These are phyloP conservation scores for Suaeda aralocaspica DNA, from an alignment of 148 eudicot species.

Conservation along the genomic window DNA sequence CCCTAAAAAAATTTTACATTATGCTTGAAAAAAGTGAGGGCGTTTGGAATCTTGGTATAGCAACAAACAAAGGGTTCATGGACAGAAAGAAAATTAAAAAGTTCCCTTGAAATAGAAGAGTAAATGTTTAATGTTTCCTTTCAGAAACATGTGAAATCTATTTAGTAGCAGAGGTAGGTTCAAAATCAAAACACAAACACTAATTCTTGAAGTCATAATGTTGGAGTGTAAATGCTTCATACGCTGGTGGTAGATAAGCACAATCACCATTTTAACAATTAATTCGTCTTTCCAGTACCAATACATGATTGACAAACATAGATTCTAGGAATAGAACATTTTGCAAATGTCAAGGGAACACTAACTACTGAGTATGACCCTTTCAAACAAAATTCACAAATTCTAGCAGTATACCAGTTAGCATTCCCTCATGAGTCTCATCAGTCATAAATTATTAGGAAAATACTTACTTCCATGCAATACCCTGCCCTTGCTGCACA, in stretches of 20 bases:
- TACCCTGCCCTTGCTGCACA: slow-evolving; percentile 95
- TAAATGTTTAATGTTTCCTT: no score
- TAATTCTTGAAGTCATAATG: neutral
- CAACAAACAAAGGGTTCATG: no score
- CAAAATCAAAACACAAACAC: neutral
- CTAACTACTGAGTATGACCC: neutral
- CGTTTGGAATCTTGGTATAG: no score
- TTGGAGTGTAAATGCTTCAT: neutral
- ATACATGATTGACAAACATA: neutral
- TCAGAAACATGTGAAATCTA: no score
- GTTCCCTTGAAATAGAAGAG: no score
- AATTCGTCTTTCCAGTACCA: neutral
- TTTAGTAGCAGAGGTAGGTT: no score
- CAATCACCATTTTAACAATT: neutral
- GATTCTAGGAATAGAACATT: neutral
- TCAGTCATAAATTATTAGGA: neutral
- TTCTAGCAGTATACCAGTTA: neutral
- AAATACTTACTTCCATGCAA: slow-evolving; percentile 77
- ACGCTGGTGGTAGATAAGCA: neutral
- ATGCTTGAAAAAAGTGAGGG: neutral
- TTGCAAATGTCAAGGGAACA: neutral
- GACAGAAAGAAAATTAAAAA: no score
- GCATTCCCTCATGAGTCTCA: neutral
- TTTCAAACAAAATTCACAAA: neutral
- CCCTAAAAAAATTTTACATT: neutral